Base-by-base conservation (phyloP, 108 stramenopile genomes). In the Schizochytrium sp. region DNA sequence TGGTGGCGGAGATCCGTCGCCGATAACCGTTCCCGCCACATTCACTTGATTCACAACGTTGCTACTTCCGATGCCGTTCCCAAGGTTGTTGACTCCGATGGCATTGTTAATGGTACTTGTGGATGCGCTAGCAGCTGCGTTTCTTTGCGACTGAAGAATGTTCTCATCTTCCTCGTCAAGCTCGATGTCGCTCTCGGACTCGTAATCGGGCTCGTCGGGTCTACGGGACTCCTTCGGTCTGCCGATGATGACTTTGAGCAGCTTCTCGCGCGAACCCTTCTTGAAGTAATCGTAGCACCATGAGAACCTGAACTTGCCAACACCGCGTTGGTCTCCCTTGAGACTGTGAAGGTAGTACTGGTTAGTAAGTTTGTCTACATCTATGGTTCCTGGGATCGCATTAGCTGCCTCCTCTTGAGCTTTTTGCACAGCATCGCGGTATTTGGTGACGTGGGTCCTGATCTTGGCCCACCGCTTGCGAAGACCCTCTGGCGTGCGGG, bases 141-240 rank as follows among this genome's bases (percentile, higher is more conserved):
- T 69, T 2, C 44, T 38, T 44, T 28, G 64, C 2, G 40, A 44
- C 12, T 69, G 10, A 44, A 69, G 64, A 38, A 69, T 69, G 28
- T 44, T 15, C 28, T 69, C 42, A 44, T 69, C 64, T 69, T 69
- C 64, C 19, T 69, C 64, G 64, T 69, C 64, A 2, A 69, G 64
- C 64, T 69, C 64, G 12, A 69, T 44, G 64, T 69, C 64, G 64
- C 64, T 69, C 64, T 69, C 64, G 3, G 64, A 69, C 64, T 69
- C 64, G 64, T 69, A 69, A 44, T 69, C 64, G 5, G 64, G 64
- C 64, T 69, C 64, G 28, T 69, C 64, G 64, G 64, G 64, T 44
- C 64, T 12, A 7, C 64, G 64, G 12, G 64, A 69, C 28, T 69
- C 64, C 64, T 69, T 69, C 12, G 64, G 64, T 69, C 64, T 69